A percentile compares a stretch with the other conserved stretches of the same genome.
phyloP scores from a whole-genome alignment of 352 stramenopile species.

The Nothophytophthora sp. region DNA sequence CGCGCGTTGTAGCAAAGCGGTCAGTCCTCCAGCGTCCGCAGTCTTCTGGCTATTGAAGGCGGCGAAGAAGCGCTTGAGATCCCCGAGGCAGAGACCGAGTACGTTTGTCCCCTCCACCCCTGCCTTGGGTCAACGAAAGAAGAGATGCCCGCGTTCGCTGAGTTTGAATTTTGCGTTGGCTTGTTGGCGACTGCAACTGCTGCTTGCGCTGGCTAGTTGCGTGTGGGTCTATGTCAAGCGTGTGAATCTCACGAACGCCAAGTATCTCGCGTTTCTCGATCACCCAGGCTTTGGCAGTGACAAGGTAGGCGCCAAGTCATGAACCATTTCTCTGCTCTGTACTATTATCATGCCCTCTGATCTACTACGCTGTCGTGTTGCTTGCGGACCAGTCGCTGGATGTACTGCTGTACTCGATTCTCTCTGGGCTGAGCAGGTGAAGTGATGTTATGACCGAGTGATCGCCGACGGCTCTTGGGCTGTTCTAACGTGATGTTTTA shows the following conservation, averaged over 20 bases:
- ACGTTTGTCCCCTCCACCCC: background rate
- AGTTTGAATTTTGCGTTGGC: too few species aligned
- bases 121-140: too few species aligned
- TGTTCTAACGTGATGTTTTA: background rate
- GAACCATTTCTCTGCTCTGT: background rate
- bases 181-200: too few species aligned
- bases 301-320: conserved; percentile 18
- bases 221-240: conserved; percentile 80
- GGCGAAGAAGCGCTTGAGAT: too few species aligned
- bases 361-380: conserved; percentile 10
- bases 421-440: conserved; percentile 64
- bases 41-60: conserved; percentile 26
- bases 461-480: background rate
- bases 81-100: conserved; percentile 11
- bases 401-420: conserved; percentile 63
- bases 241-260: conserved; percentile 59
- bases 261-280: conserved; percentile 75
- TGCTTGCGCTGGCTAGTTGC: conserved; percentile 11
- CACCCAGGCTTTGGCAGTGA: conserved; percentile 54
- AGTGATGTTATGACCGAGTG: too few species aligned
- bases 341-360: background rate
- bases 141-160: too few species aligned
- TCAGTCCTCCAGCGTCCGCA: conserved; percentile 49
- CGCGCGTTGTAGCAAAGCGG: conserved; percentile 37
- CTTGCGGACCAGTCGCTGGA: conserved; percentile 54